Base-by-base conservation (phyloP, 257 asterid species). In the Asclepias syriaca region DNA sequence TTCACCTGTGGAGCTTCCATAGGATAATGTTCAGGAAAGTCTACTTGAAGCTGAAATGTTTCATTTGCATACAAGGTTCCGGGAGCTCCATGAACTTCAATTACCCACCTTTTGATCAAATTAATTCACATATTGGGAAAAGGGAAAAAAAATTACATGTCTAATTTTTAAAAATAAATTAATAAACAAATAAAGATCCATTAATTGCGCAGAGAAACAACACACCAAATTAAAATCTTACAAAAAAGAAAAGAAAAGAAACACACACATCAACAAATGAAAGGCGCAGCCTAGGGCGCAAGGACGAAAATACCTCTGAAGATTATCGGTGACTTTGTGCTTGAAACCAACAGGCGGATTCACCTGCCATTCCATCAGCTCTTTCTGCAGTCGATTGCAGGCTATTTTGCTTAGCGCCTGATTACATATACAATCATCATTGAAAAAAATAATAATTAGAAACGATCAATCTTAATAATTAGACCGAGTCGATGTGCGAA, bases 371-470 rank as follows among this genome's bases (percentile, higher is more conserved):
- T 91, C 99, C 81, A 81, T 83, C 82, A 94, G 86, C 84, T 94
- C 99, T 68, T 94, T 94, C 89, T 94, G 99, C 69, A 94, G 80
- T 73, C 99, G 96, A 81, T 94, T 94, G 86, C 92, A 77, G 4
- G 99, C 99, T 86, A 91, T 91, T 89, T 94, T 94, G 95, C 99
- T 94, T 81, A 94, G 78, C 43, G 89, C 88, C 98, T 94, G 71
- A 70, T 53, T 15, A 29, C 3, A 66, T 15, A 29, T 3, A 24
- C 68, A 67, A 66, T 19, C 10, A 10, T 29, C 21, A 65, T 6
- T 40, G 4, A 27, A 29, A 11, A 2, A 27, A 29, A 27, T n/a
- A 11, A 54, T 16, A 65, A 16, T 43, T 18, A 27, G 50, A 1
- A 48, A 53, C 16, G 11, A 74, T n/a, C 50, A 48, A 63, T 65